Conservation (phyloP, 768 basidiomycete species). For the Calocybe gangraenosa region DNA sequence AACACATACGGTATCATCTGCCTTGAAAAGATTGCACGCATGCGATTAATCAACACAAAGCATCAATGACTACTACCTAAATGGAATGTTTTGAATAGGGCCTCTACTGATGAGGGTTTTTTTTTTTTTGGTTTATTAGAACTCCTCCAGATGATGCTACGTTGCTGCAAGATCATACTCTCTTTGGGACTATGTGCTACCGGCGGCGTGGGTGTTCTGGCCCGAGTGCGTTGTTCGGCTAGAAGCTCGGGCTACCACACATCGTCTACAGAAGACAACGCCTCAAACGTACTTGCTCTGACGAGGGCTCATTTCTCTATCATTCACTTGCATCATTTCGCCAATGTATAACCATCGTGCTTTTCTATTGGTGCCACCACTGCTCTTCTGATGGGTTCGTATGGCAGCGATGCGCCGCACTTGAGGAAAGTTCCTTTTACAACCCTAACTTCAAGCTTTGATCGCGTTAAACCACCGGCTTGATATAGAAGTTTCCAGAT, state of each 20-base stretch:
- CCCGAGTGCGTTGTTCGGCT: slow-evolving; percentile 2
- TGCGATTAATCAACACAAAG: slow-evolving; percentile 8
- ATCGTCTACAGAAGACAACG: background rate
- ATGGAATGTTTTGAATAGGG: too few species aligned
- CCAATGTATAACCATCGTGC: background rate
- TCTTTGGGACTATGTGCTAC: too few species aligned
- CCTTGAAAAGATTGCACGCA: slow-evolving; percentile 3
- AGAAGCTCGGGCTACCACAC: background rate
- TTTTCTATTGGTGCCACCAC: slow-evolving; percentile 1
- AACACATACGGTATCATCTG: slow-evolving; percentile 12
- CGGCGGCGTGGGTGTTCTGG: slow-evolving; percentile 6
- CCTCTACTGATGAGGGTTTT: too few species aligned
- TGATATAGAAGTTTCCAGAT: slow-evolving; percentile 1
- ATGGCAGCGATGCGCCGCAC: background rate
- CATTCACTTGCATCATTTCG: background rate
- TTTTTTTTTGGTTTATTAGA: too few species aligned
- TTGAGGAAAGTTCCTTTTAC: background rate
- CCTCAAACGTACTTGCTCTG: background rate
- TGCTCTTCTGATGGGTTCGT: slow-evolving; percentile 4
- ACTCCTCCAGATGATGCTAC: too few species aligned
- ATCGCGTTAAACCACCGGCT: slow-evolving; percentile 1
- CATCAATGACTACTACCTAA: slow-evolving; percentile 1
- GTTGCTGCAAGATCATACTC: too few species aligned
- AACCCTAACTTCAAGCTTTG: slow-evolving; percentile 6
- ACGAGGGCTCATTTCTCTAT: background rate